phyloP scores from a whole-genome alignment of 2,329 filamentous ascomycete species.

The Amauroascus verrucosus region DNA sequence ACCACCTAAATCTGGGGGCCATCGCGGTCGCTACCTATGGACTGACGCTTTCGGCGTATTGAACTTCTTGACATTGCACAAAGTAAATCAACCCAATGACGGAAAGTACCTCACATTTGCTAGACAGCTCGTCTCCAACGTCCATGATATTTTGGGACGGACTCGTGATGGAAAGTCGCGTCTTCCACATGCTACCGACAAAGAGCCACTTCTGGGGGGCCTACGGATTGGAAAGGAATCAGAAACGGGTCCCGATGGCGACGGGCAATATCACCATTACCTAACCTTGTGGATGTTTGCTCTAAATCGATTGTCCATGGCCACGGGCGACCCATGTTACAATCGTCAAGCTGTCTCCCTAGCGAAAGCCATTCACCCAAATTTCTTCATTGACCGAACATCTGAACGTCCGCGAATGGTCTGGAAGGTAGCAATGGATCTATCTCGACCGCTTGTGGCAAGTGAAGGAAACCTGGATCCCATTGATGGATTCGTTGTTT shows the following conservation, averaged over 20 bases:
- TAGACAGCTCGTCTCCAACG: conserved; percentile 39
- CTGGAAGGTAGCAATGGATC: conserved; percentile 48
- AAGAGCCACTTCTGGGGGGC: conserved; percentile 44
- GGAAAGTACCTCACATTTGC: conserved; percentile 43
- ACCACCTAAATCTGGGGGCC: conserved; percentile 44
- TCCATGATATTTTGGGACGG: conserved; percentile 45
- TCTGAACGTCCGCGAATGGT: conserved; percentile 37
- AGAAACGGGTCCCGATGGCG: conserved; percentile 41
- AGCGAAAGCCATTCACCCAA: conserved; percentile 44
- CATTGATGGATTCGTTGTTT: conserved; percentile 45
- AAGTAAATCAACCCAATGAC: conserved; percentile 24
- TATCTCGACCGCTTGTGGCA: conserved; percentile 39
- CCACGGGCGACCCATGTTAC: conserved; percentile 38
- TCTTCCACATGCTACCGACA: conserved; percentile 44
- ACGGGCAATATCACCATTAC: conserved; percentile 55
- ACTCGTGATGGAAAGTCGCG: conserved; percentile 41
- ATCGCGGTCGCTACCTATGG: conserved; percentile 51
- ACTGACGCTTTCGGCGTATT: conserved; percentile 52
- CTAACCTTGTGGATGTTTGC: conserved; percentile 55
- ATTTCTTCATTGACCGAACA: conserved; percentile 39
- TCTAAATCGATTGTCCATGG: conserved; percentile 44
- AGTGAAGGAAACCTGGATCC: conserved; percentile 49
- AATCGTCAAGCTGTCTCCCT: conserved; percentile 45
- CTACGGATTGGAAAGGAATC: conserved; percentile 49
- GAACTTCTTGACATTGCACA: conserved; percentile 48